These are phyloP conservation scores for Pyrenophora seminiperda DNA, from an alignment of 2,329 filamentous ascomycete genomes.

Conservation along the genomic window DNA sequence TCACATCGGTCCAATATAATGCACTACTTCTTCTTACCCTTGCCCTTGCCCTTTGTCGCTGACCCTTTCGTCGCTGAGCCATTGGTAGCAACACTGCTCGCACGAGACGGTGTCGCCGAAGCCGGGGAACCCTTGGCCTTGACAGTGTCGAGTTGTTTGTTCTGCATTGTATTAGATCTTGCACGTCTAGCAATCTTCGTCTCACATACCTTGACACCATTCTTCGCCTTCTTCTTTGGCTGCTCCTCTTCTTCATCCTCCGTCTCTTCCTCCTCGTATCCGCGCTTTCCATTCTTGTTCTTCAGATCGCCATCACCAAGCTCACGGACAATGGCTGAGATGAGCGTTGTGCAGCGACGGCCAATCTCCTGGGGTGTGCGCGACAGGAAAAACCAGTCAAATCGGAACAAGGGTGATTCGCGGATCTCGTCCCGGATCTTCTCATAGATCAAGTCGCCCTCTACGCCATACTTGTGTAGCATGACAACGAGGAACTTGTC, in stretches of 20 bases:
- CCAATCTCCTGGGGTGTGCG: slow-evolving; percentile 91
- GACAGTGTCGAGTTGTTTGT: slow-evolving; percentile 88
- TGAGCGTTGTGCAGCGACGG: slow-evolving; percentile 87
- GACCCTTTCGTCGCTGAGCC: slow-evolving; percentile 64
- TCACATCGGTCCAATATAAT: not conserved
- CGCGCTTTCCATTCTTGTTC: slow-evolving; percentile 71
- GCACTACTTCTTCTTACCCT: slow-evolving; percentile 56
- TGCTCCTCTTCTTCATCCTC: slow-evolving; percentile 76
- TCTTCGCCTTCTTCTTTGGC: slow-evolving; percentile 95
- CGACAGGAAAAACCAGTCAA: slow-evolving; percentile 99
- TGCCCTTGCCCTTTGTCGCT: slow-evolving; percentile 54
- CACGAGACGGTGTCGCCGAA: slow-evolving; percentile 78
- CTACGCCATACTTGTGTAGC: slow-evolving; percentile 88
- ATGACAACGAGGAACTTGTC: slow-evolving; percentile 94
- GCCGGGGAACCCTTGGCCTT: slow-evolving; percentile 76
- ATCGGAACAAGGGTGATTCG: slow-evolving; percentile 91
- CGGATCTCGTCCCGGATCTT: slow-evolving; percentile 96
- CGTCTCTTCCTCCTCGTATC: slow-evolving; percentile 84
- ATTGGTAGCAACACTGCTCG: slow-evolving; percentile 84
- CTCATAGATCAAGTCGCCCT: slow-evolving; percentile 88
- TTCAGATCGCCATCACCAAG: slow-evolving; percentile 70
- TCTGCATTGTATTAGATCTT: slow-evolving; percentile 60
- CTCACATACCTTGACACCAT: slow-evolving; percentile 76
- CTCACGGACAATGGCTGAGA: slow-evolving; percentile 93
- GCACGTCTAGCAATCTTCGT: no score